Conservation (phyloP, 768 basidiomycete species). For the Suillus occidentalis region DNA sequence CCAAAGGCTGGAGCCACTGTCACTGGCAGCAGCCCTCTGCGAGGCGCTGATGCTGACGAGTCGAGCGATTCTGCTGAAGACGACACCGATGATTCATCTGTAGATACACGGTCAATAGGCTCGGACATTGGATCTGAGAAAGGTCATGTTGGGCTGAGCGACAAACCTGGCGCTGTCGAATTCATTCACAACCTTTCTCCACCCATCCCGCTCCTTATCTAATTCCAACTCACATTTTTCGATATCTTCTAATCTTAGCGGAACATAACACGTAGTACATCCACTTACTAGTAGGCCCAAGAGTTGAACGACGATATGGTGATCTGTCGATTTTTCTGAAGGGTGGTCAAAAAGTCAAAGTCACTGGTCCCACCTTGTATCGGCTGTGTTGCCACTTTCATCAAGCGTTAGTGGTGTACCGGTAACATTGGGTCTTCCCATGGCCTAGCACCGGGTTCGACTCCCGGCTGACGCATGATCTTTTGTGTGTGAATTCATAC, state of each 20-base stretch:
- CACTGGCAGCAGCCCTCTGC: not conserved
- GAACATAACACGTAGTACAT: not conserved
- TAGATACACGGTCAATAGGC: conserved; percentile 24
- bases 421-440: conserved; percentile 91
- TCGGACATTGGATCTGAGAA: conserved; percentile 30
- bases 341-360: not conserved
- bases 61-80: conserved; percentile 16
- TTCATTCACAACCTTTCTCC: not conserved
- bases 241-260: not conserved
- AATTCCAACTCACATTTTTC: not conserved
- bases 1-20: not conserved
- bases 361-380: not conserved
- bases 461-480: conserved; percentile 50
- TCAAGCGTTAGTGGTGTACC: conserved; percentile 59
- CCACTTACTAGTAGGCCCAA: not conserved
- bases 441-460: conserved; percentile 63
- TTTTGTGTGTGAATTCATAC: too few relatives aligned
- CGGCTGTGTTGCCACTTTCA: rapidly evolving
- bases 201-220: conserved; percentile 3
- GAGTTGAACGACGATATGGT: not conserved
- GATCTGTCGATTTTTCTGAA: not conserved
- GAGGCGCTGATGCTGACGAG: conserved; percentile 7
- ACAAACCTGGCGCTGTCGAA: conserved; percentile 2
- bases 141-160: not conserved
- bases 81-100: conserved; percentile 22